Base-by-base conservation (phyloP, 495 filamentous ascomycete species). In the Parachaetomium inaequale region DNA sequence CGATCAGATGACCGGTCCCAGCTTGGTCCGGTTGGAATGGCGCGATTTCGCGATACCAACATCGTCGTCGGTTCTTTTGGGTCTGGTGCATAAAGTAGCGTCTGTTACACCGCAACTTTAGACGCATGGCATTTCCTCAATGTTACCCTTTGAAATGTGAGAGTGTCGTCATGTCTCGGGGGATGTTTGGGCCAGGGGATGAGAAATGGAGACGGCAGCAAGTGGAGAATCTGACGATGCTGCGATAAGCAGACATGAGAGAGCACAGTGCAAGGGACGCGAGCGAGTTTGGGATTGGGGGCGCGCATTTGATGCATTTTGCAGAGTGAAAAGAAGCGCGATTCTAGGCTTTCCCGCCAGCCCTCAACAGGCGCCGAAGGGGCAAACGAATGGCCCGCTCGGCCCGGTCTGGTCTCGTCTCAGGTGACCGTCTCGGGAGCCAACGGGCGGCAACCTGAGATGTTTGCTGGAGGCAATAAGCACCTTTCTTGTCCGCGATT, bases 371-470 rank as follows among this genome's bases (percentile, higher is more conserved):
- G 14, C 31, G 32, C 7, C n/a, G 17, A 38, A 8, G 4, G 4
- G 25, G 23, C 25, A 3, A 15, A 7, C 8, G 12, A 4, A 11
- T 8, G 23, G 19, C 23, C 32, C 10, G 46, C 17, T 58, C 31
- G 17, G 31, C 23, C 56, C n/a, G 43, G 55, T 17, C 10, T 40
- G n/a, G n/a, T n/a, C n/a, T 7, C 38, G 31, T 42, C 21, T 58
- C 43, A 29, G 57, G 57, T 59, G 57, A 51, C 57, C 57, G 32
- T 25, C 34, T 51, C 45, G 34, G 34, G 17, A 21, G 46, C 46
- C 57, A 28, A 46, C 29, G 8, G 17, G 31, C 29, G 42, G n/a
- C 31, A 36, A 23, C 10, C 8, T 10, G n/a, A n/a, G n/a, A n/a
- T n/a, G 32, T 36, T n/a, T 3, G 51, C 25, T 25, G 29, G 29